Evolutionary conservation across 331 rosid genomes (phyloP).

Genomic region (Phaseolus coccineus): DNA sequence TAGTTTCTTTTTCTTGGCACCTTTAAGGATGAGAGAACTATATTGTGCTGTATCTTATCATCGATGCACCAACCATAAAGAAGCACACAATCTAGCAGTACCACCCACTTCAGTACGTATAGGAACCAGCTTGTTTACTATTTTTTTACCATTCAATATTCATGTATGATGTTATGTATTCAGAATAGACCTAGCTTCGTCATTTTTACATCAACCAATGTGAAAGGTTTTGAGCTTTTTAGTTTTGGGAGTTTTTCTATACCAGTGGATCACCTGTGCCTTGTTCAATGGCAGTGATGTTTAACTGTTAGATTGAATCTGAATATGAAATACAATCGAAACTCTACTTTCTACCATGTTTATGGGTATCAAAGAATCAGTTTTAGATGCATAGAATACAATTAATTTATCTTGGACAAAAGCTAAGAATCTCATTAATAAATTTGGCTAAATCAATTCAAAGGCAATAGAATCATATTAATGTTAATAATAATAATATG

Average conservation of each 20-base stretch:
- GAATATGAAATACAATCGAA: background rate
- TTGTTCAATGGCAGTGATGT: constrained; percentile 19
- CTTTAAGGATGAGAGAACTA: background rate
- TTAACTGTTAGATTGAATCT: background rate
- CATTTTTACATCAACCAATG: constrained; percentile 5
- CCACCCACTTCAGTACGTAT: background rate
- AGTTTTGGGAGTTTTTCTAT: background rate
- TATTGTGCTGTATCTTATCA: constrained; percentile 5
- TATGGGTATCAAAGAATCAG: constrained; percentile 6
- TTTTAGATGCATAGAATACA: background rate
- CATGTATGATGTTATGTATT: background rate
- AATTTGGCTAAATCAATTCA: constrained; percentile 8
- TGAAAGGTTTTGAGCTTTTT: constrained; percentile 1
- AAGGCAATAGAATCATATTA: background rate
- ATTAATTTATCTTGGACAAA: background rate
- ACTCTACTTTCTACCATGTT: background rate
- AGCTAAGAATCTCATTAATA: background rate
- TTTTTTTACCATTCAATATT: constrained; percentile 14
- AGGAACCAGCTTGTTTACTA: background rate
- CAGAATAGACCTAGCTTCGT: background rate
- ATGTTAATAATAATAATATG: background rate
- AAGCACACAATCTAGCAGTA: background rate
- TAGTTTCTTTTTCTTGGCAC: background rate
- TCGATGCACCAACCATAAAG: background rate
- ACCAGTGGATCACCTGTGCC: background rate